Percentiles rank a stretch among this genome's conserved stretches.
phyloP scores from a whole-genome alignment of 345 rosid species.

The Ceriops zippeliana region DNA sequence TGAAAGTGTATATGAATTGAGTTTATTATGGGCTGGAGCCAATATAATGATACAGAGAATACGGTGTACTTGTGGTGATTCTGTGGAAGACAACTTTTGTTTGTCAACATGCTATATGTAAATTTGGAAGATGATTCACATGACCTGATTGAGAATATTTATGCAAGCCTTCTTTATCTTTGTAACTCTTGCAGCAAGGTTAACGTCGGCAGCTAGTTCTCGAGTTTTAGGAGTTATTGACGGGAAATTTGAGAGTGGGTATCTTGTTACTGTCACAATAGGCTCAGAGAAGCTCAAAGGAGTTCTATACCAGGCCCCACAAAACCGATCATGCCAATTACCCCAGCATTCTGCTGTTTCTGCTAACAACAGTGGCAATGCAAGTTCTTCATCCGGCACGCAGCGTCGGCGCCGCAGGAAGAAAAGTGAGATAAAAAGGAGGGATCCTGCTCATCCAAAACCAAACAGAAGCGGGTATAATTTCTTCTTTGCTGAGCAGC shows the following conservation, averaged over 20 bases:
- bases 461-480: conserved; percentile 92
- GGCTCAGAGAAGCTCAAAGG: conserved; percentile 84
- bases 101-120: no score
- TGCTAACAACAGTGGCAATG: conserved; percentile 25
- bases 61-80: no score
- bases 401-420: conserved; percentile 82
- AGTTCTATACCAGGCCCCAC: conserved; percentile 63
- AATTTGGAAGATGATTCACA: background rate
- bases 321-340: conserved; percentile 32
- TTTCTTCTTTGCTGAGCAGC: conserved; percentile 96
- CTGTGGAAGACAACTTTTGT: no score
- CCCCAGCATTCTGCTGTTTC: conserved; percentile 27
- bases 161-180: background rate
- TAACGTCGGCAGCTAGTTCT: conserved; percentile 41
- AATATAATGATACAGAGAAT: no score
- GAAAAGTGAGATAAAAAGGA: conserved; percentile 81
- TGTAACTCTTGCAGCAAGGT: conserved; percentile 23
- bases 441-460: conserved; percentile 95
- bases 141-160: background rate
- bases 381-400: conserved; percentile 31
- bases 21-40: no score
- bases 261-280: conserved; percentile 71
- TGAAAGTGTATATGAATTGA: no score
- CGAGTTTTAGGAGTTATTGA: conserved; percentile 78
- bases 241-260: conserved; percentile 87